phyloP scores from a whole-genome alignment of 2,329 filamentous ascomycete genomes.

The Colletotrichum sp. region DNA sequence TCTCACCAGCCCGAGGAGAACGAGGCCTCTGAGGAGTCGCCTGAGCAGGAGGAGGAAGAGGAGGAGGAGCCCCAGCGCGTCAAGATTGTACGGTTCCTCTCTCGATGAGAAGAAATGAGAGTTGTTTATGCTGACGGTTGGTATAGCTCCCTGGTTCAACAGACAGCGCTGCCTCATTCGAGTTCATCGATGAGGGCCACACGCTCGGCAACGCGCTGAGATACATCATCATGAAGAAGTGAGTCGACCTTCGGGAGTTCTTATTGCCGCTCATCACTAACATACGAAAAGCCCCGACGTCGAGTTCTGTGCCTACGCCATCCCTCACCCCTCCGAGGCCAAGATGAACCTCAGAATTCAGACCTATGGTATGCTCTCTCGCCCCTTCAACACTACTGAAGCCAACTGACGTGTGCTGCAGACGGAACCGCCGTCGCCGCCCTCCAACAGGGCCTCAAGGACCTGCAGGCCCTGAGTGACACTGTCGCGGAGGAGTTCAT shows the following conservation, averaged over 20 bases:
- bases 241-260: neutral
- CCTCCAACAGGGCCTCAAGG: conserved; percentile 86
- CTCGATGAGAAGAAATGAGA: neutral
- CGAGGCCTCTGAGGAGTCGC: conserved; percentile 36
- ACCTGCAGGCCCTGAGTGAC: conserved; percentile 91
- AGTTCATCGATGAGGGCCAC: conserved; percentile 93
- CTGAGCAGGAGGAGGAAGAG: conserved; percentile 51
- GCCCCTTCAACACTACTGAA: neutral
- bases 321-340: conserved; percentile 92
- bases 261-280: neutral
- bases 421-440: conserved; percentile 84
- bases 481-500: conserved; percentile 89
- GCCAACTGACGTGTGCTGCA: conserved; percentile 38
- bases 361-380: conserved; percentile 74
- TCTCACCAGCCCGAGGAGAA: conserved; percentile 40
- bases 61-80: conserved; percentile 62
- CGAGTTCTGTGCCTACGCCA: conserved; percentile 97
- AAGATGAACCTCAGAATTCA: conserved; percentile 99
- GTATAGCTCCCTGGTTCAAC: conserved; percentile 80
- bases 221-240: conserved; percentile 99
- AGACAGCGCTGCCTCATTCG: conserved; percentile 91
- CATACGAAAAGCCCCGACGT: conserved; percentile 75
- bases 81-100: conserved; percentile 56
- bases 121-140: neutral
- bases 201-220: conserved; percentile 93